Percentiles rank a stretch among this genome's conserved stretches.
Evolutionary conservation across 192 early-diverging fungal species (phyloP).

Genomic region (Backusella parvicylindrica): DNA sequence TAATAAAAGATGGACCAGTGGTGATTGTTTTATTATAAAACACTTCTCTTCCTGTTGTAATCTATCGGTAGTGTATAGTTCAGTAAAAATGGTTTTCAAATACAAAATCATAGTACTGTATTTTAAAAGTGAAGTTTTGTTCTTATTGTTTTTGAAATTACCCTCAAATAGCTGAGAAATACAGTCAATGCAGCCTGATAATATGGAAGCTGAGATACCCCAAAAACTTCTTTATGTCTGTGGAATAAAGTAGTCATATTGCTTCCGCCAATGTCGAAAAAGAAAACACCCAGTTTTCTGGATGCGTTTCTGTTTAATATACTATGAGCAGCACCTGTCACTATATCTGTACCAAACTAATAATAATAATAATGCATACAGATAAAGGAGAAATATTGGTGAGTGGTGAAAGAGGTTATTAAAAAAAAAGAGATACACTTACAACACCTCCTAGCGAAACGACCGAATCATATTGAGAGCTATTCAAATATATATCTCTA

Average conservation of each 20-base stretch:
- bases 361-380: neutral
- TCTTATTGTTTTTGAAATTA: too few species aligned
- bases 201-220: constrained; percentile 23
- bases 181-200: constrained; percentile 18
- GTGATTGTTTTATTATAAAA: constrained; percentile 13
- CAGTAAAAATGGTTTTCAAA: too few species aligned
- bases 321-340: neutral
- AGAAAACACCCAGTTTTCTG: neutral
- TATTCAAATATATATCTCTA: neutral
- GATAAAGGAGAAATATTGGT: neutral
- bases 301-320: neutral
- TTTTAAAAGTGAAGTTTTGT: too few species aligned
- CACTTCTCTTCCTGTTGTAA: constrained; percentile 8
- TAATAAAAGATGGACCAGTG: constrained; percentile 20
- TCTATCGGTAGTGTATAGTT: neutral
- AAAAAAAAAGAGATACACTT: neutral
- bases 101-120: too few species aligned
- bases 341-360: constrained; percentile 9
- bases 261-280: constrained; percentile 13
- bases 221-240: neutral
- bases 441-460: constrained; percentile 16
- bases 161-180: constrained; percentile 17
- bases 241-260: constrained; percentile 14
- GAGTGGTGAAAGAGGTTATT: neutral
- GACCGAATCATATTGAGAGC: neutral